Percentiles rank a stretch among this genome's conserved stretches.
Evolutionary conservation across 257 asterid species (phyloP).

Genomic region (Eustoma russellianum): DNA sequence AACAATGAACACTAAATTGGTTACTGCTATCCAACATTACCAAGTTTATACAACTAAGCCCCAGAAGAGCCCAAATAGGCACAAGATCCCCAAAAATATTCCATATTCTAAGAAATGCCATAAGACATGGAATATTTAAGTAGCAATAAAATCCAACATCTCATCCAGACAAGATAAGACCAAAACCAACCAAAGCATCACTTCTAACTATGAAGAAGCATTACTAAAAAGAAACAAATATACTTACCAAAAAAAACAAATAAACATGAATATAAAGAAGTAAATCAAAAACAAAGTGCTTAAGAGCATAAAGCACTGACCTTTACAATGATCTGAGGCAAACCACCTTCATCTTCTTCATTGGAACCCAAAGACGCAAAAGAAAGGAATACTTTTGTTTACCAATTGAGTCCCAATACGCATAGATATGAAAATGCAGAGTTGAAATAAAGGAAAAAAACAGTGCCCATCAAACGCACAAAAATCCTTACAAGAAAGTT

Average conservation of each 20-base stretch:
- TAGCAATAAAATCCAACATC: slow-evolving; percentile 1
- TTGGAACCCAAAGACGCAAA: slow-evolving; percentile 39
- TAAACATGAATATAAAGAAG: slow-evolving; percentile 5
- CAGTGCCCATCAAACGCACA: slow-evolving; percentile 19
- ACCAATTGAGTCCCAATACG: slow-evolving; percentile 36
- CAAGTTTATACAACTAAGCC: no score
- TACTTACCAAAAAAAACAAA: no score
- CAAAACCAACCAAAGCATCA: slow-evolving; percentile 13
- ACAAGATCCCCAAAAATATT: slow-evolving; percentile 2
- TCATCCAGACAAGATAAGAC: neutral
- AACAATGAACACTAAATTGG: neutral
- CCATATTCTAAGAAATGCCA: slow-evolving; percentile 1
- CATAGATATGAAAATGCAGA: slow-evolving; percentile 55
- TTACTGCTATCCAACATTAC: no score
- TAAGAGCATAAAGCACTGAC: slow-evolving; percentile 26
- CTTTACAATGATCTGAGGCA: slow-evolving; percentile 39
- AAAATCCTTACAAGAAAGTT: slow-evolving; percentile 23
- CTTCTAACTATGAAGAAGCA: slow-evolving; percentile 7
- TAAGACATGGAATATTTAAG: neutral
- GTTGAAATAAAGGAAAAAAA: slow-evolving; percentile 17
- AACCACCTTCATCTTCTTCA: slow-evolving; percentile 61
- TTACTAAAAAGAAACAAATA: slow-evolving; percentile 12
- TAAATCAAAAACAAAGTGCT: slow-evolving; percentile 1
- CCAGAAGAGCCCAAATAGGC: neutral
- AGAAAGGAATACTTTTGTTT: slow-evolving; percentile 26